Evolutionary conservation across 148 eudicot species (phyloP).

Genomic region (Chenopodium album): DNA sequence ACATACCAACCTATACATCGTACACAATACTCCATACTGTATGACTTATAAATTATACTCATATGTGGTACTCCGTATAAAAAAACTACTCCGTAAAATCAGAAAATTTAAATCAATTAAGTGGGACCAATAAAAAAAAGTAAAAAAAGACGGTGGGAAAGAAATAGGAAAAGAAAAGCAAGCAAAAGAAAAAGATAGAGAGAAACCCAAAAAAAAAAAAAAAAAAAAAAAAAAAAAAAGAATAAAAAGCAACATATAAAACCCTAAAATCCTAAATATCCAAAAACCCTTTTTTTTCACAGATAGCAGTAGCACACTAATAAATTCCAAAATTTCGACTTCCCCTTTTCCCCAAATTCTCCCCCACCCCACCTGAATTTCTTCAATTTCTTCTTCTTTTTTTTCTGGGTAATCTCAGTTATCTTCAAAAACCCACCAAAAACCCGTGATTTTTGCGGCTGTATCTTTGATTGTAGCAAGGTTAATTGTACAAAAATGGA

Average conservation of each 20-base stretch:
- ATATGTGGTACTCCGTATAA: too few relatives aligned
- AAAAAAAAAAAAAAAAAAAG: neutral
- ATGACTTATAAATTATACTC: too few relatives aligned
- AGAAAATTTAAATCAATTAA: neutral
- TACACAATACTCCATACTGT: too few relatives aligned
- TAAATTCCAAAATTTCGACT: neutral
- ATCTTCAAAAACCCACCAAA: neutral
- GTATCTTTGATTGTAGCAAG: neutral
- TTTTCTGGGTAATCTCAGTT: too few relatives aligned
- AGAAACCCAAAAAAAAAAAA: neutral
- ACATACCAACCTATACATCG: too few relatives aligned
- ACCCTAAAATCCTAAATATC: conserved; percentile 12
- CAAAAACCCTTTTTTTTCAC: conserved; percentile 16
- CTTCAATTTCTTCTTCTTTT: neutral
- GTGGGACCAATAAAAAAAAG: neutral
- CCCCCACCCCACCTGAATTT: neutral
- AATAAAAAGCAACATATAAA: conserved; percentile 23
- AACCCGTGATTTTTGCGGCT: neutral
- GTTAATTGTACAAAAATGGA: neutral
- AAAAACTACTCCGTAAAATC: neutral
- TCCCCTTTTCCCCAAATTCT: neutral
- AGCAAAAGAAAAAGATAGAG: neutral
- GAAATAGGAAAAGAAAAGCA: neutral
- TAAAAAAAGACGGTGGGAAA: neutral
- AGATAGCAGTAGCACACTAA: neutral